A percentile compares a stretch with the other conserved stretches of the same genome.
Evolutionary conservation across 106 monocot species (phyloP).

Genomic region (Dendrobium chrysotoxum): DNA sequence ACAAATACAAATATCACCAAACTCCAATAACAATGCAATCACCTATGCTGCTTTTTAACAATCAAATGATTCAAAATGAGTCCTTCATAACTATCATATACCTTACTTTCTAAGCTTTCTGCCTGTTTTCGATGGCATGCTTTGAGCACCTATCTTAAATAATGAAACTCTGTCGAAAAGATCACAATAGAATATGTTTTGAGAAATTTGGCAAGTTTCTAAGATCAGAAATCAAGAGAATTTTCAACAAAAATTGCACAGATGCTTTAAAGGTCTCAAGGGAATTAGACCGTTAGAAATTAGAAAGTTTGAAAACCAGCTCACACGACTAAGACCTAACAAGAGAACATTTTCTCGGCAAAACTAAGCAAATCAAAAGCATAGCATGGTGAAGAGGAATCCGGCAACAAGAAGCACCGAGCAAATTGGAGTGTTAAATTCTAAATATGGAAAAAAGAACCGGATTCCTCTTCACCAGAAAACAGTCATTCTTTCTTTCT

Average conservation of each 20-base stretch:
- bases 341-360: background rate
- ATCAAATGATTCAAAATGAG: background rate
- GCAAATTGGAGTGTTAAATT: background rate
- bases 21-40: too few relatives aligned
- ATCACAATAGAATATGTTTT: too few relatives aligned
- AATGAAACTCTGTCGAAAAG: too few relatives aligned
- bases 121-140: too few relatives aligned
- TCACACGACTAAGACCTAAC: background rate
- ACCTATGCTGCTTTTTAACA: too few relatives aligned
- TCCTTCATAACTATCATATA: background rate
- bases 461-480: constrained; percentile 2
- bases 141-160: too few relatives aligned
- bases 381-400: background rate
- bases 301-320: background rate
- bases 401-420: background rate
- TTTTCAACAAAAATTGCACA: too few relatives aligned
- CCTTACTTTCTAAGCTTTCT: background rate
- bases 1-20: too few relatives aligned
- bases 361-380: constrained; percentile 1
- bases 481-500: background rate
- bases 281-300: background rate
- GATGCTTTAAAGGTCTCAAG: background rate
- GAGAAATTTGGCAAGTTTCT: too few relatives aligned
- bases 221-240: too few relatives aligned
- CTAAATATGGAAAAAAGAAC: background rate